phyloP scores from a whole-genome alignment of 129 eudicot genomes.

The Lactuca sativa region DNA sequence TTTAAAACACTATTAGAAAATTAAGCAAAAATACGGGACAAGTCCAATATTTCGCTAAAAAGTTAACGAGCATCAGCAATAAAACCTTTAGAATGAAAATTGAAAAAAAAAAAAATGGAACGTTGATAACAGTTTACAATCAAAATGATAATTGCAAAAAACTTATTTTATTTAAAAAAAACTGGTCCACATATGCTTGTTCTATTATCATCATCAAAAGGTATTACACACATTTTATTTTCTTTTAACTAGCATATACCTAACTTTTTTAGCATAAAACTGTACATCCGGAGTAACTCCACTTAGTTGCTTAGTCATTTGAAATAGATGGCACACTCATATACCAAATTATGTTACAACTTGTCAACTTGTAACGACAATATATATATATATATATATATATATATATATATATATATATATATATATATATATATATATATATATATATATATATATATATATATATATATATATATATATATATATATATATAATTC shows the following conservation, averaged over 20 bases:
- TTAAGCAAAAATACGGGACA: too few relatives aligned
- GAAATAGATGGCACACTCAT: not conserved
- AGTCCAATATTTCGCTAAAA: too few relatives aligned
- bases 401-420: not conserved
- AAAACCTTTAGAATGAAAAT: too few relatives aligned
- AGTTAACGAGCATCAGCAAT: too few relatives aligned
- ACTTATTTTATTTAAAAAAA: not conserved
- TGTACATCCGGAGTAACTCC: not conserved
- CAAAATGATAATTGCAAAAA: too few relatives aligned
- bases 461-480: not conserved
- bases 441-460: not conserved
- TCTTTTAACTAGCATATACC: not conserved
- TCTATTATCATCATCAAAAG: not conserved
- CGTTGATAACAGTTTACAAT: too few relatives aligned
- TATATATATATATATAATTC: not conserved
- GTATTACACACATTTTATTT: not conserved
- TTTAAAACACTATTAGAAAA: too few relatives aligned
- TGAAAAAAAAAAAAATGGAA: too few relatives aligned
- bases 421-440: not conserved
- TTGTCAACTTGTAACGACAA: too few relatives aligned
- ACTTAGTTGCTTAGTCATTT: slow-evolving; percentile 9
- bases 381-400: not conserved
- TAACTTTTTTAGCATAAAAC: not conserved
- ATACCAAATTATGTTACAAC: not conserved
- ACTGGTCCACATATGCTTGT: not conserved